Evolutionary conservation across 257 asterid species (phyloP), one percentile per base, ranked within the genome.

Genomic region (Rehmannia glutinosa): DNA sequence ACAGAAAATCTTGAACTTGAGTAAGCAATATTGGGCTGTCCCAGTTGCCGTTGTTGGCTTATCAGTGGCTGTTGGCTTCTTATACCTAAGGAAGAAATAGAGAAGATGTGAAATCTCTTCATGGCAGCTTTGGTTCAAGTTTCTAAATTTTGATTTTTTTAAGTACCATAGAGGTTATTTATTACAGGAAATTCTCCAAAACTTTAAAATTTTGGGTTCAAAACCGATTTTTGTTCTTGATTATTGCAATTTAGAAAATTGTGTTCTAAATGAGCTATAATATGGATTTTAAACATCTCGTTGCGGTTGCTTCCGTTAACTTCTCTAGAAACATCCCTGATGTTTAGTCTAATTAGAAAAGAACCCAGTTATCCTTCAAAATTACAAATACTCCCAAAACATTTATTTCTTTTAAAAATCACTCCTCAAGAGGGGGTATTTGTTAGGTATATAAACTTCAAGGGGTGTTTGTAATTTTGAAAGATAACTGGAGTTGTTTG

Each of bases 1-100:
- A 0, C 69, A 53, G 59, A 82, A 81, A 73, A 49, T 84, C 33
- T 27, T 75, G 77, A 78, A 76, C 70, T 50, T 88, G 1, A 62
- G 82, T 38, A 86, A 88, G 82, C 88, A 86, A 73, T 86, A 86
- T 55, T 87, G 96, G 96, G 81, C 55, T 21, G 76, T 84, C 41
- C 87, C 97, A 0, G 85, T 72, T 32, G 82, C 88, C 12, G 84
- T 52, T 47, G 82, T 68, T 15, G 91, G 96, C 57, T 24, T 90
- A 58, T 87, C 99, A 15, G 73, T 77, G 45, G 80, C 68, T 4
- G 69, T 80, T 11, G 81, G 91, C 68, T 73, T 81, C 71, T 69
- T 88, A 58, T 76, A 64, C 85, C 70, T 81, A 30, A 80, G 76
- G 68, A 90, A 77, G 85, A 90, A 86, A 78, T 86, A 83, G 80